Evolutionary conservation across 2,329 filamentous ascomycete species (phyloP).

Genomic region (Calonectria montana): DNA sequence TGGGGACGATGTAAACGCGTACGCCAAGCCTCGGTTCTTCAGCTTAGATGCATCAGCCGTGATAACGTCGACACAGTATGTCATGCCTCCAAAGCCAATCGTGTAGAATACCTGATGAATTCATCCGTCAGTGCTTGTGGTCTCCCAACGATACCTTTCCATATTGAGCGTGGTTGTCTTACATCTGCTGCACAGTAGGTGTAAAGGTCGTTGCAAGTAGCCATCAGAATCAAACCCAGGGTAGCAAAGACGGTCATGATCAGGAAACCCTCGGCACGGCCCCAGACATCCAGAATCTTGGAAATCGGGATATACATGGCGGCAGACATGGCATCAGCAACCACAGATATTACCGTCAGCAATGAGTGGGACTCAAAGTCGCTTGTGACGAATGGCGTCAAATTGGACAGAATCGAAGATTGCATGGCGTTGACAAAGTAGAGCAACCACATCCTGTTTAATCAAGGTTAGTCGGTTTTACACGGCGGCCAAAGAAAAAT

Average conservation of each 20-base stretch:
- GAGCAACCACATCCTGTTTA: conserved; percentile 54
- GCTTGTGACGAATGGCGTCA: conserved; percentile 60
- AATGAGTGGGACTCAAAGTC: conserved; percentile 64
- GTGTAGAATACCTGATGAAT: conserved; percentile 66
- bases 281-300: conserved; percentile 72
- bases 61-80: conserved; percentile 72
- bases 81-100: conserved; percentile 70
- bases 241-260: conserved; percentile 61
- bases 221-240: conserved; percentile 68
- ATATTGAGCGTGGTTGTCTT: background rate
- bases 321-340: conserved; percentile 64
- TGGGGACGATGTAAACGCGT: conserved; percentile 53
- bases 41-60: conserved; percentile 69
- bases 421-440: conserved; percentile 63
- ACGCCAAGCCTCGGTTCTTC: conserved; percentile 53
- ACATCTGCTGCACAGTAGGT: conserved; percentile 64
- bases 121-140: background rate
- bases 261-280: conserved; percentile 69
- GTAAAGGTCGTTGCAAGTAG: conserved; percentile 57
- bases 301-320: conserved; percentile 70
- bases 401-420: conserved; percentile 53
- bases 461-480: background rate
- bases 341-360: conserved; percentile 62
- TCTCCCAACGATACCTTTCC: too few relatives aligned
- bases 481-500: too few relatives aligned